Conservation (phyloP, 2,329 filamentous ascomycete species). For the Colletotrichum gigasporum region DNA sequence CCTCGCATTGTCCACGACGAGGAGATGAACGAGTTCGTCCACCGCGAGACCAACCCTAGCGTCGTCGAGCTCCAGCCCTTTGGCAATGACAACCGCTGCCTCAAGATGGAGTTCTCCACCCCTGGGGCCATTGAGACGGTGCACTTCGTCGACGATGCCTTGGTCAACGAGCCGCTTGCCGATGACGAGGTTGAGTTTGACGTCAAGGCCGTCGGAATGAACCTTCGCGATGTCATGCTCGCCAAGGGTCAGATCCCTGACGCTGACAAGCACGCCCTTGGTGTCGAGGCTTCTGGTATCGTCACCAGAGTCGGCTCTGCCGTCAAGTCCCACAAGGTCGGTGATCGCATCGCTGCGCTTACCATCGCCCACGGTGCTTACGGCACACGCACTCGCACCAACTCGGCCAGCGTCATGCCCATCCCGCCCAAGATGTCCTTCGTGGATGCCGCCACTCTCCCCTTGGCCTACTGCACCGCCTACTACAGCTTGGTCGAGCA, state of each 20-base stretch:
- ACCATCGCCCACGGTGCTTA: conserved; percentile 35
- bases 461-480: conserved; percentile 42
- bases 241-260: conserved; percentile 49
- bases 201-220: conserved; percentile 54
- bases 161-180: conserved; percentile 38
- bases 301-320: conserved; percentile 43
- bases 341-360: conserved; percentile 39
- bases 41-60: conserved; percentile 50
- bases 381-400: conserved; percentile 36
- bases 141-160: conserved; percentile 50
- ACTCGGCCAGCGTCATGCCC: conserved; percentile 37
- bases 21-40: conserved; percentile 52
- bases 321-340: conserved; percentile 38
- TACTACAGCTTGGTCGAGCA: conserved; percentile 46
- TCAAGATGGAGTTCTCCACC: conserved; percentile 49
- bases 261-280: conserved; percentile 38
- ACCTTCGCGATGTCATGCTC: conserved; percentile 56
- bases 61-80: conserved; percentile 51
- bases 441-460: conserved; percentile 45
- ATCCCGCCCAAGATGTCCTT: conserved; percentile 50
- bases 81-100: conserved; percentile 42
- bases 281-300: conserved; percentile 44
- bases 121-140: conserved; percentile 49
- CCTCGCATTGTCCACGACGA: conserved; percentile 50
- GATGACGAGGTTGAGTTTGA: conserved; percentile 52